Percentiles rank a stretch among this genome's conserved stretches.
These are phyloP conservation scores for Talaromyces piceae DNA, from an alignment of 2,329 filamentous ascomycete species.

Conservation along the genomic window DNA sequence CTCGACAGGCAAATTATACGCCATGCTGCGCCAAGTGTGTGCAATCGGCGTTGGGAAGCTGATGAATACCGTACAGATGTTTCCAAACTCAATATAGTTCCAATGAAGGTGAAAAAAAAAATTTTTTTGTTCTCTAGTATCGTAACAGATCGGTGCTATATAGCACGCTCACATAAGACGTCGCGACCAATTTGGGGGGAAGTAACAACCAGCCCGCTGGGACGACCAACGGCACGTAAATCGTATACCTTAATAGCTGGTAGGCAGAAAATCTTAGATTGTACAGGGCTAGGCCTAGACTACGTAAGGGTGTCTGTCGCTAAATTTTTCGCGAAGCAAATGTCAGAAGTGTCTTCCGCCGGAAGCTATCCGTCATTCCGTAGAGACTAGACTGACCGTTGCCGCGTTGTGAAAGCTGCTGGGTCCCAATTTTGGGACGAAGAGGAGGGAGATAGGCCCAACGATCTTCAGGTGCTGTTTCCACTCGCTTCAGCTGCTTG, in stretches of 20 bases:
- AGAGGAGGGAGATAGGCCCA: no score
- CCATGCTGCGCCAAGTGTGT: not conserved
- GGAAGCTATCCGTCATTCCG: not conserved
- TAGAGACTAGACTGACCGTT: no score
- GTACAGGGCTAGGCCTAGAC: not conserved
- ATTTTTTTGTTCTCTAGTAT: no score
- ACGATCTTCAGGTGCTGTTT: no score
- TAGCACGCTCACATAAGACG: not conserved
- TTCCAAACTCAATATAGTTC: not conserved
- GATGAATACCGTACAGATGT: not conserved
- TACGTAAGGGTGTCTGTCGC: not conserved
- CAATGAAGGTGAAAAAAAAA: not conserved
- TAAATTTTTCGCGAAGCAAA: not conserved
- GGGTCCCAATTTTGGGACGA: not conserved
- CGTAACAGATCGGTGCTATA: not conserved
- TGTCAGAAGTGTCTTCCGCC: not conserved
- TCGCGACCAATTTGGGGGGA: not conserved
- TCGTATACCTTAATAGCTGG: not conserved
- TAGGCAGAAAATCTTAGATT: not conserved
- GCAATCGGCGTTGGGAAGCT: not conserved
- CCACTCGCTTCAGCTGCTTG: not conserved
- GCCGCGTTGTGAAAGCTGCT: no score
- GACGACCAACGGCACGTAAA: no score
- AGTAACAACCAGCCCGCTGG: no score
- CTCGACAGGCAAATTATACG: constrained; percentile 15